Base-by-base conservation (phyloP, 2,329 filamentous ascomycete species). In the Huntiella decipiens region DNA sequence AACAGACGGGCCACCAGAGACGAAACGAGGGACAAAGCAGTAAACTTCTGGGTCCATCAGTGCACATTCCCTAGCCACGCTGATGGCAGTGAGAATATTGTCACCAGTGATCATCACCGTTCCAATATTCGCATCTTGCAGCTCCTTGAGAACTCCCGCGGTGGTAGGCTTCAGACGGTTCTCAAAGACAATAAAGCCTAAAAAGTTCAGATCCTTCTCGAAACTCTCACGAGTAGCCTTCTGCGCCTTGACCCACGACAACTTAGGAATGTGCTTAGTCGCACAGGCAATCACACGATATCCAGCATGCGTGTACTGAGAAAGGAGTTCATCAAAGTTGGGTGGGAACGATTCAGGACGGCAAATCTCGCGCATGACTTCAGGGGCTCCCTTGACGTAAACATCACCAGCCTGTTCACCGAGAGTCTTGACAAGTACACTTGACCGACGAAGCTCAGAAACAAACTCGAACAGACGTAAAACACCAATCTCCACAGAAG, bases 121-220 rank as follows among this genome's bases (percentile, higher is more conserved):
- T 33, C 84, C 76, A 53, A 98, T 94, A 47, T 82, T 82, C 5
- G 92, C 88, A 44, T 79, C 68, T 31, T 75, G 71, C 3, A 98
- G 70, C 61, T 96, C 87, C 47, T 81, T 72, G 19, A 98, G 74
- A 32, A 95, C 82, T 1, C 71, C 72, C 1, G 82, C 72, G 0
- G 88, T 95, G 15, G 75, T 86, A 1, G 83, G 79, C 60, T 98
- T 98, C 51, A 98, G 66, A 63, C 98, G 98, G 64, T 98, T 98
- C 63, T 98, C 91, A 55, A 98, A 98, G 45, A 98, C 80, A 57
- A 98, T 96, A 63, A 98, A 98, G 4, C 91, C 91, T 33, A 87
- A 72, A 56, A 98, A 96, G 39, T 88, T 77, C 8, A 98, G 71
- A 31, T 77, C 70, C 3, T 74, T 80, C 60, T 98, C 91, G 6